phyloP scores from a whole-genome alignment of 331 rosid species.

The Malus hybrid region DNA sequence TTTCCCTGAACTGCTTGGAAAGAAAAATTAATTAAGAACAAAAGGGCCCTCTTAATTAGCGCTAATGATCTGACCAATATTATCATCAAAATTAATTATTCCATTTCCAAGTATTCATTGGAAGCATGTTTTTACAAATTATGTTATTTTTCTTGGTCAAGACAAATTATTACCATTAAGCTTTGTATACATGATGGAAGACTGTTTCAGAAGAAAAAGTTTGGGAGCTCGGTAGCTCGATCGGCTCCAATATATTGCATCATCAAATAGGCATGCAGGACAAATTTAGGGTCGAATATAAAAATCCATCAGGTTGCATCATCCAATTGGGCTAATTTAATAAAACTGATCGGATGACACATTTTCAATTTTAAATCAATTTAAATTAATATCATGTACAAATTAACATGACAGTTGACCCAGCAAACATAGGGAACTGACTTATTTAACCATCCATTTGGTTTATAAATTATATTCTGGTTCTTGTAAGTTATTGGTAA shows the following conservation, averaged over 20 bases:
- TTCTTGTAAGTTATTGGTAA: background rate
- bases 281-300: background rate
- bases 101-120: background rate
- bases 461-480: background rate
- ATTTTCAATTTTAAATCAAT: background rate
- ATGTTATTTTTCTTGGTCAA: no score
- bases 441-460: background rate
- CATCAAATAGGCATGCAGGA: background rate
- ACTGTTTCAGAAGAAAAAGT: no score
- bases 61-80: background rate
- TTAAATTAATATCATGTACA: background rate
- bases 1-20: slow-evolving; percentile 47
- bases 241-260: no score
- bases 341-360: background rate
- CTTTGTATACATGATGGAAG: no score
- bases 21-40: background rate
- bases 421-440: background rate
- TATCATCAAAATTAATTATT: background rate
- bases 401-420: background rate
- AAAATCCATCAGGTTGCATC: background rate
- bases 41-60: background rate
- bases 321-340: background rate
- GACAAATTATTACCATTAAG: no score
- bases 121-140: background rate
- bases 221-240: no score